phyloP scores from a whole-genome alignment of 306 rosid species.

The Erythrophleum fordii region DNA sequence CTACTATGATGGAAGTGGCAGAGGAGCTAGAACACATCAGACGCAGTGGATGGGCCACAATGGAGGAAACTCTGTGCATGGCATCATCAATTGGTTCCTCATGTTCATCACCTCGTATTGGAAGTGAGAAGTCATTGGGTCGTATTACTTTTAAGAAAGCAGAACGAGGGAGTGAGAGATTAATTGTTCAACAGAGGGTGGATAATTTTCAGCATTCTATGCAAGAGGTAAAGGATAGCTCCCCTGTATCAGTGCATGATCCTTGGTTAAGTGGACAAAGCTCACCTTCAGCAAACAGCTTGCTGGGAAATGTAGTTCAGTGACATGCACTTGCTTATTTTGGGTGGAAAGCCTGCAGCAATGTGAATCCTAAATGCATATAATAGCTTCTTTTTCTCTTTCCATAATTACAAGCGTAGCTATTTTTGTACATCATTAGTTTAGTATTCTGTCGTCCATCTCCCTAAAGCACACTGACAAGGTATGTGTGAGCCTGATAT shows the following conservation, averaged over 20 bases:
- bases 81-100: slow-evolving; percentile 68
- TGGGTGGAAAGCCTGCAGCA: slow-evolving; percentile 27
- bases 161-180: slow-evolving; percentile 58
- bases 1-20: slow-evolving; percentile 93
- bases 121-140: slow-evolving; percentile 67
- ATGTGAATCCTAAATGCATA: slow-evolving; percentile 38
- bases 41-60: slow-evolving; percentile 81
- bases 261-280: slow-evolving; percentile 94
- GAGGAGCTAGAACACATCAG: slow-evolving; percentile 83
- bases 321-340: slow-evolving; percentile 46
- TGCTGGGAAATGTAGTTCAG: slow-evolving; percentile 70
- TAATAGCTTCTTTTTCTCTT: not conserved
- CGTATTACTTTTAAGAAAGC: slow-evolving; percentile 45
- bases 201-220: slow-evolving; percentile 45
- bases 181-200: slow-evolving; percentile 48
- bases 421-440: not conserved
- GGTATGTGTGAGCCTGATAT: not conserved
- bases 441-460: slow-evolving; percentile 19
- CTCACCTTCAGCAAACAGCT: slow-evolving; percentile 92
- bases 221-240: slow-evolving; percentile 69
- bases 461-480: not conserved
- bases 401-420: not conserved
- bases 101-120: slow-evolving; percentile 64
- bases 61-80: slow-evolving; percentile 67
- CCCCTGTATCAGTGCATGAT: slow-evolving; percentile 90